Conservation (phyloP, 2,329 filamentous ascomycete species). For the Triangularia setosa region DNA sequence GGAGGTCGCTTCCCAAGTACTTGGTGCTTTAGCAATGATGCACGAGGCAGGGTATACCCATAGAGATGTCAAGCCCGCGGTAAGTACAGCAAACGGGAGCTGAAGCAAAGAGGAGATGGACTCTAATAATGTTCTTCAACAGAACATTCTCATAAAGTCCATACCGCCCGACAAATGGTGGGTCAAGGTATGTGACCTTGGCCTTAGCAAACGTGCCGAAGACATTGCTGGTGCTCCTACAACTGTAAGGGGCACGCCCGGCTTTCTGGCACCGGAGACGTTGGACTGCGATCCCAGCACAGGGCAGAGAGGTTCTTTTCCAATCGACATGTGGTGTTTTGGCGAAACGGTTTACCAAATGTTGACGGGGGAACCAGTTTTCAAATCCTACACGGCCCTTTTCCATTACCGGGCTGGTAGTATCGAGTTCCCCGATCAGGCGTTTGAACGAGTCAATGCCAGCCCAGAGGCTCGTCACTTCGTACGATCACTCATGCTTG, state of each 20-base stretch:
- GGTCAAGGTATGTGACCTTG: conserved; percentile 23
- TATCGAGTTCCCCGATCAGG: not conserved
- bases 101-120: conserved; percentile 4
- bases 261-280: conserved; percentile 7
- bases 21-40: conserved; percentile 23
- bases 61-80: conserved; percentile 25
- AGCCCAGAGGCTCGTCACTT: not conserved
- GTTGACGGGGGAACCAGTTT: conserved; percentile 5
- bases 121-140: conserved; percentile 1
- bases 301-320: conserved; percentile 11
- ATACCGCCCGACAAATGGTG: conserved; percentile 3
- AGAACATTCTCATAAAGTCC: conserved; percentile 25
- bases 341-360: conserved; percentile 21
- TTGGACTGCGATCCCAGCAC: conserved; percentile 13
- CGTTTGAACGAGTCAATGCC: not conserved
- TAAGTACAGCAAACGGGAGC: not conserved
- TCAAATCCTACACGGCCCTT: not conserved
- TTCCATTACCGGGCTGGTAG: not conserved
- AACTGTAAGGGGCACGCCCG: not conserved
- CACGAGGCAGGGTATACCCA: conserved; percentile 25
- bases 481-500: not conserved
- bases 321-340: conserved; percentile 26
- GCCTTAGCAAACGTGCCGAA: conserved; percentile 22
- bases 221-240: not conserved
- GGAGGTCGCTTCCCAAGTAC: conserved; percentile 21